Evolutionary conservation across 768 basidiomycete genomes (phyloP).

Genomic region (Lactarius evosmus): DNA sequence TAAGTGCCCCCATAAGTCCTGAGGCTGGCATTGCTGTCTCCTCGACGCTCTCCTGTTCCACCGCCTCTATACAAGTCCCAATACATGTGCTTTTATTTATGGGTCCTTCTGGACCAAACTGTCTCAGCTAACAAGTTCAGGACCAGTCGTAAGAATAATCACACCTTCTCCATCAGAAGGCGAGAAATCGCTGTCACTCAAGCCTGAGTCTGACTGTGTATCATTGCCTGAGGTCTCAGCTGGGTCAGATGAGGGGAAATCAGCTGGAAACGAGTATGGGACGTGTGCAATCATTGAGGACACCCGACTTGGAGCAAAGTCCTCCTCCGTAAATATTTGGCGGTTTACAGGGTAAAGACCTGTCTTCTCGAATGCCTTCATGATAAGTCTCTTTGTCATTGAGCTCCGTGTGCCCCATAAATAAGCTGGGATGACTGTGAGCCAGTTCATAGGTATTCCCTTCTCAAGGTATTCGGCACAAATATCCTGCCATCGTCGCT

Average conservation of each 20-base stretch:
- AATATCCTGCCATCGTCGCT: neutral
- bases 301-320: neutral
- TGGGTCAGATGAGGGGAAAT: neutral
- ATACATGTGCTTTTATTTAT: no score
- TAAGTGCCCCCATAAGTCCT: no score
- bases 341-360: neutral
- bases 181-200: no score
- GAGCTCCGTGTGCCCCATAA: fast-evolving
- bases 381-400: neutral
- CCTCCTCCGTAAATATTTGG: neutral
- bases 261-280: neutral
- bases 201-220: no score
- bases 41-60: no score
- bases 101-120: no score
- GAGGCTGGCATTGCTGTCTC: no score
- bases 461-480: neutral
- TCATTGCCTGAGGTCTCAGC: neutral
- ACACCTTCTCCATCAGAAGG: no score
- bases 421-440: neutral
- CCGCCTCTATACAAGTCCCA: no score
- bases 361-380: neutral
- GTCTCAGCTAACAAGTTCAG: no score
- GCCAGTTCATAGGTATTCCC: neutral
- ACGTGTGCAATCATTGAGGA: neutral
- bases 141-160: no score